Evolutionary conservation across 139 green algal genomes (phyloP).

Genomic region (Tetraselmis chui): DNA sequence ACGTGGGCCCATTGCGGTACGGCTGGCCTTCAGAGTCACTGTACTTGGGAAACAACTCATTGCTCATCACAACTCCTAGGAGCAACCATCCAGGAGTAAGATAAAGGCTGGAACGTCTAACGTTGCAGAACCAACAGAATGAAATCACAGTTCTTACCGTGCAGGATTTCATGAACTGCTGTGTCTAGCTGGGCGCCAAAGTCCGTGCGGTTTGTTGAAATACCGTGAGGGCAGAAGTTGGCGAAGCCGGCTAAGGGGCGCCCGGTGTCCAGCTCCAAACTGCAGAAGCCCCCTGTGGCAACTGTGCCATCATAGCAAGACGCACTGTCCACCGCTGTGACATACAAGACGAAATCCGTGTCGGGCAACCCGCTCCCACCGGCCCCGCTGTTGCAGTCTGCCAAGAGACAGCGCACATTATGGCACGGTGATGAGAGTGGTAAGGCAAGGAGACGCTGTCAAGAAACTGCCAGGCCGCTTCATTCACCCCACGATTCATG

Average conservation of each 20-base stretch:
- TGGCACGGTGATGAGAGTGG: no score
- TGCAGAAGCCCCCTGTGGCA: slow-evolving; percentile 1
- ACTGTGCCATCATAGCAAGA: not conserved
- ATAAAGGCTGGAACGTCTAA: no score
- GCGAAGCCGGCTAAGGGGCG: not conserved
- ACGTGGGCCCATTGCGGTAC: not conserved
- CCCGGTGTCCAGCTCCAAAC: slow-evolving; percentile 1
- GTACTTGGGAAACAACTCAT: not conserved
- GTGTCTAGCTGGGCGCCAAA: slow-evolving; percentile 8
- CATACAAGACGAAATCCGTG: slow-evolving; percentile 10
- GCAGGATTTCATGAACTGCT: slow-evolving; percentile 7
- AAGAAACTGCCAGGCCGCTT: not conserved
- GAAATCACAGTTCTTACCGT: no score
- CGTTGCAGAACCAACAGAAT: no score
- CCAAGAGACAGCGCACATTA: not conserved
- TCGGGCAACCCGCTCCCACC: not conserved
- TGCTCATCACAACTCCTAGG: not conserved
- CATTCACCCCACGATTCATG: not conserved
- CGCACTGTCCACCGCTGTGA: slow-evolving; percentile 1
- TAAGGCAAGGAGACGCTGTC: no score
- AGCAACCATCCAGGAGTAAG: no score
- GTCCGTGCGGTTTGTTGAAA: not conserved
- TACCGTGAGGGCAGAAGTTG: slow-evolving; percentile 1
- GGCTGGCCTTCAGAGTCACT: not conserved
- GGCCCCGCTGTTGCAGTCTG: not conserved